Evolutionary conservation across 192 early-diverging fungal genomes (phyloP).

Genomic region (Backusella parvicylindrica): DNA sequence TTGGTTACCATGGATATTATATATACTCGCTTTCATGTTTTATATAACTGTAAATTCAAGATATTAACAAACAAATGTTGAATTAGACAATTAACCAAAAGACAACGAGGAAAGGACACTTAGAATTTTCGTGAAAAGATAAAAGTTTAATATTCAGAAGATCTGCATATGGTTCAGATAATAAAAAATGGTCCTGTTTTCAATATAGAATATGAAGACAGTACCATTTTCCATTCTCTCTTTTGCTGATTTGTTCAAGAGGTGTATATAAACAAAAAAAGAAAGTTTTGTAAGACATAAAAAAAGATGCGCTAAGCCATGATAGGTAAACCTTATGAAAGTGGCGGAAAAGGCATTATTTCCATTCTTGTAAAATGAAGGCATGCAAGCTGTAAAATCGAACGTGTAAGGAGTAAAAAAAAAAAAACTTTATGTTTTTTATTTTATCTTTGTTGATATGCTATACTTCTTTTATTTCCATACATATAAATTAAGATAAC

Average conservation of each 20-base stretch:
- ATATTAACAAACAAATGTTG: neutral
- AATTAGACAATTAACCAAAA: neutral
- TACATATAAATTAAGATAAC: neutral
- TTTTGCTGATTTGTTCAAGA: no score
- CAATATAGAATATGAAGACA: neutral
- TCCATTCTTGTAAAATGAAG: neutral
- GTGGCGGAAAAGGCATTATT: neutral
- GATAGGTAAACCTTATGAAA: neutral
- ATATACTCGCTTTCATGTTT: no score
- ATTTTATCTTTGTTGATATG: neutral
- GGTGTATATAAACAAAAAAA: no score
- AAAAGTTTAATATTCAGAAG: neutral
- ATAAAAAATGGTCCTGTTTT: neutral
- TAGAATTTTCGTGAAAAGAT: neutral
- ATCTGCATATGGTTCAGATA: neutral
- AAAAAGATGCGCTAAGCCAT: neutral
- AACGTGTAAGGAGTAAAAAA: neutral
- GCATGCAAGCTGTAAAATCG: neutral
- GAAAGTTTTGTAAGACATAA: neutral
- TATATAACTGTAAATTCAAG: neutral
- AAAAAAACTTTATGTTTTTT: neutral
- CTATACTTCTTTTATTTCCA: neutral
- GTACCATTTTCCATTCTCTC: neutral
- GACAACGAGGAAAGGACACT: neutral
- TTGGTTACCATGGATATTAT: no score